These are phyloP conservation scores for Talaromyces atroroseus DNA, from an alignment of 2,329 filamentous ascomycete species.

Conservation along the genomic window DNA sequence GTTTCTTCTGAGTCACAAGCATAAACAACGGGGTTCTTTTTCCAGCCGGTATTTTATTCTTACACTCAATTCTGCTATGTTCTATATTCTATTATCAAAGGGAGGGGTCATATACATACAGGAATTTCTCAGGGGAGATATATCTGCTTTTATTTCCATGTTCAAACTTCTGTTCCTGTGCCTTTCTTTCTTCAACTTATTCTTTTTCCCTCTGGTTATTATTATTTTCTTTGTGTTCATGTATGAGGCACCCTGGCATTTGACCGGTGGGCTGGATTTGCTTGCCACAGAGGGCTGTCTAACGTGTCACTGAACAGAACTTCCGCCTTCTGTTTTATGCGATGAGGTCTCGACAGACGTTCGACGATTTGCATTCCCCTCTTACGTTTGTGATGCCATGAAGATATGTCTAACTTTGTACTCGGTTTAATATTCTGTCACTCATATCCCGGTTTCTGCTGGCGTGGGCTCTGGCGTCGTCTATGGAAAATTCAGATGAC, in stretches of 20 bases:
- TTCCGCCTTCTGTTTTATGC: conserved; percentile 8
- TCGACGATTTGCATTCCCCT: conserved; percentile 11
- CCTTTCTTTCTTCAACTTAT: conserved; percentile 9
- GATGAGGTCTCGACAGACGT: conserved; percentile 7
- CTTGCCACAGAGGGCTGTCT: background rate
- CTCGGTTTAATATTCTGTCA: conserved; percentile 15
- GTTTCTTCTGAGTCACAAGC: conserved; percentile 15
- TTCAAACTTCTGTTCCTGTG: conserved; percentile 17
- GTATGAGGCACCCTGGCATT: conserved; percentile 31
- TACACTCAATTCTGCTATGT: conserved; percentile 20
- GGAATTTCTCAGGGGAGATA: conserved; percentile 25
- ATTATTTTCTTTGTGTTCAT: conserved; percentile 15
- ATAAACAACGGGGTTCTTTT: conserved; percentile 18
- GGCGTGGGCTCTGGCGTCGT: conserved; percentile 16
- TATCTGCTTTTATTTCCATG: conserved; percentile 22
- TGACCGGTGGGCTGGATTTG: conserved; percentile 16
- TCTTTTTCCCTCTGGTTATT: conserved; percentile 16
- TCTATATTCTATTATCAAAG: conserved; percentile 22
- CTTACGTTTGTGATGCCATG: conserved; percentile 13
- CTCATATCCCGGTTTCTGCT: conserved; percentile 14
- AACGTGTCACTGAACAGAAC: conserved; percentile 7
- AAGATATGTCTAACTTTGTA: conserved; percentile 17
- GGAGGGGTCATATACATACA: conserved; percentile 33
- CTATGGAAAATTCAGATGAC: conserved; percentile 5
- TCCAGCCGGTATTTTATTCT: conserved; percentile 22